Evolutionary conservation across 2,329 filamentous ascomycete genomes (phyloP).

Genomic region (Thielaviopsis populi): DNA sequence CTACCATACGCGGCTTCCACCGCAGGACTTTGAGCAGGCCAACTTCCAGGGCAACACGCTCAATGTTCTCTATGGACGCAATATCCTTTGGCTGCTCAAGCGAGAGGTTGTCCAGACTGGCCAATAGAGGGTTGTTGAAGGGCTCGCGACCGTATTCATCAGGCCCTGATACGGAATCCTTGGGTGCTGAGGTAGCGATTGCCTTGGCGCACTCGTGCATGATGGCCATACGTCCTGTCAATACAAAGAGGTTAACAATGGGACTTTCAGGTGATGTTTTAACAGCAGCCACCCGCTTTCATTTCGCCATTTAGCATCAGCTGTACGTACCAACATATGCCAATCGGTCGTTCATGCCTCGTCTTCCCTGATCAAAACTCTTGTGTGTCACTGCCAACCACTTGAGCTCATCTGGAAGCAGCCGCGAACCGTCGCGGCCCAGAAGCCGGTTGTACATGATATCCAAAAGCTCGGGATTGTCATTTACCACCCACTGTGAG

Average conservation of each 20-base stretch:
- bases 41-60: conserved; percentile 51
- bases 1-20: conserved; percentile 77
- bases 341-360: conserved; percentile 87
- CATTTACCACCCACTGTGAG: conserved; percentile 55
- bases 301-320: neutral
- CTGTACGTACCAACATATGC: conserved; percentile 29
- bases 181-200: conserved; percentile 34
- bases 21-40: conserved; percentile 62
- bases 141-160: conserved; percentile 45
- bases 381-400: conserved; percentile 97
- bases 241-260: neutral
- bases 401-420: conserved; percentile 82
- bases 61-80: conserved; percentile 49
- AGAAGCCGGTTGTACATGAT: conserved; percentile 63
- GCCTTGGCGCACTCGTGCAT: conserved; percentile 31
- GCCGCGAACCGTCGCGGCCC: conserved; percentile 52
- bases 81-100: conserved; percentile 43
- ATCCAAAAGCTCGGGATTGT: conserved; percentile 58
- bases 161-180: conserved; percentile 21
- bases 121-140: conserved; percentile 55
- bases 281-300: neutral
- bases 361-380: conserved; percentile 88
- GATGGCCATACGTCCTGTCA: conserved; percentile 22
- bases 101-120: conserved; percentile 59
- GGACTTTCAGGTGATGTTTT: neutral